These are phyloP conservation scores for Quercus rubra DNA, from an alignment of 306 rosid species.

Conservation along the genomic window DNA sequence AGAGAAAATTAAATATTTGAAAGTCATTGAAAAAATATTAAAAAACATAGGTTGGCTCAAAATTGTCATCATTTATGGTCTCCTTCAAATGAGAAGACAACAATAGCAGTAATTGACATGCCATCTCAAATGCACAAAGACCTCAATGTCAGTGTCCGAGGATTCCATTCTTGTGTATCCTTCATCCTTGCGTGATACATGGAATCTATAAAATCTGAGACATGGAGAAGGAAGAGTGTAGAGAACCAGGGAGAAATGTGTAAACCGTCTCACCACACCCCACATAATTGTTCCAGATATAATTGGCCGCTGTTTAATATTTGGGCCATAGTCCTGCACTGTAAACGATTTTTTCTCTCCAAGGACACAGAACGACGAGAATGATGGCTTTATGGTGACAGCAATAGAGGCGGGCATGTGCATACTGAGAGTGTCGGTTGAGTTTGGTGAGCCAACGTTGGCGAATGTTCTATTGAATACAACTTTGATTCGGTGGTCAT, in stretches of 20 bases:
- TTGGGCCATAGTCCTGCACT: slow-evolving; percentile 8
- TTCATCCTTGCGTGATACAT: neutral
- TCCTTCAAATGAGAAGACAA: too few species aligned
- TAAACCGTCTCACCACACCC: slow-evolving; percentile 25
- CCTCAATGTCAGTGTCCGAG: neutral
- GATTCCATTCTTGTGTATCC: neutral
- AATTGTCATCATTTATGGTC: too few species aligned
- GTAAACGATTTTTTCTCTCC: slow-evolving; percentile 15
- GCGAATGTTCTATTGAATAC: slow-evolving; percentile 17
- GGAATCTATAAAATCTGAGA: slow-evolving; percentile 7
- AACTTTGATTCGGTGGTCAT: slow-evolving; percentile 13
- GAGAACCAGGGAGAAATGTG: slow-evolving; percentile 23
- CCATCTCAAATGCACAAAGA: too few species aligned
- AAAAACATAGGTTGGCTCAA: too few species aligned
- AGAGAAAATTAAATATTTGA: too few species aligned
- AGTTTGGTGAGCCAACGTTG: slow-evolving; percentile 26
- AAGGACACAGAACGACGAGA: slow-evolving; percentile 5
- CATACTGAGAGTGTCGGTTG: neutral
- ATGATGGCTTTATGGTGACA: neutral
- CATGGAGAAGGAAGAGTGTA: neutral
- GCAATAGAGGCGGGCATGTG: neutral
- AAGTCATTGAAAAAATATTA: too few species aligned
- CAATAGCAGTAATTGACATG: too few species aligned
- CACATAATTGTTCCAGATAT: slow-evolving; percentile 16
- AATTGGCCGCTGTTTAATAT: slow-evolving; percentile 13